These are phyloP conservation scores for Kluyveromyces starmeri DNA, from an alignment of 805 yeast species.

Conservation along the genomic window DNA sequence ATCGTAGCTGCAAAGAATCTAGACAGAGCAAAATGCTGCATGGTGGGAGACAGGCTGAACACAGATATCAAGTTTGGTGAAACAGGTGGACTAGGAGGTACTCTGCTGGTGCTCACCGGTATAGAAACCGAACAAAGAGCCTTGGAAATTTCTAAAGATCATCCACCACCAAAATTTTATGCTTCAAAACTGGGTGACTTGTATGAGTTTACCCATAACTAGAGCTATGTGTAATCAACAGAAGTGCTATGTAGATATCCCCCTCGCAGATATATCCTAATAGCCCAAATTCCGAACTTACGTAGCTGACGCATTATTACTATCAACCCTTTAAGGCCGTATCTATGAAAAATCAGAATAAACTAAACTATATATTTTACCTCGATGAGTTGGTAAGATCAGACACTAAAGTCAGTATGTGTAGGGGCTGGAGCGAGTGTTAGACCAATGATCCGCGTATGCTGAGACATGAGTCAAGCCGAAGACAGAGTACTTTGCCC, in stretches of 20 bases:
- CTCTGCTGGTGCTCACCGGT: conserved; percentile 84
- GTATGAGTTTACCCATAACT: conserved; percentile 40
- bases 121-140: conserved; percentile 71
- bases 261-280: no score
- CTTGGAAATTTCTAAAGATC: conserved; percentile 25
- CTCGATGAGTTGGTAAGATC: no score
- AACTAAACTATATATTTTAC: no score
- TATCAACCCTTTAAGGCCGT: no score
- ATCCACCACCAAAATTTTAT: conserved; percentile 52
- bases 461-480: conserved; percentile 7
- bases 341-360: no score
- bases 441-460: no score
- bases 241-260: no score
- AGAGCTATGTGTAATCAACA: no score
- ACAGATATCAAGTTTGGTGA: conserved; percentile 92
- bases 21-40: conserved; percentile 56
- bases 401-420: no score
- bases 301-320: no score
- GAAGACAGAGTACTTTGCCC: conserved; percentile 27
- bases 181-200: conserved; percentile 72
- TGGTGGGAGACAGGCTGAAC: conserved; percentile 93
- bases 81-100: conserved; percentile 71
- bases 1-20: conserved; percentile 57
- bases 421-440: no score
- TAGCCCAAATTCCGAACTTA: no score